Percentiles rank a stretch among this genome's conserved stretches.
phyloP scores from a whole-genome alignment of 2,329 filamentous ascomycete genomes.

The Colletotrichum viniferum region DNA sequence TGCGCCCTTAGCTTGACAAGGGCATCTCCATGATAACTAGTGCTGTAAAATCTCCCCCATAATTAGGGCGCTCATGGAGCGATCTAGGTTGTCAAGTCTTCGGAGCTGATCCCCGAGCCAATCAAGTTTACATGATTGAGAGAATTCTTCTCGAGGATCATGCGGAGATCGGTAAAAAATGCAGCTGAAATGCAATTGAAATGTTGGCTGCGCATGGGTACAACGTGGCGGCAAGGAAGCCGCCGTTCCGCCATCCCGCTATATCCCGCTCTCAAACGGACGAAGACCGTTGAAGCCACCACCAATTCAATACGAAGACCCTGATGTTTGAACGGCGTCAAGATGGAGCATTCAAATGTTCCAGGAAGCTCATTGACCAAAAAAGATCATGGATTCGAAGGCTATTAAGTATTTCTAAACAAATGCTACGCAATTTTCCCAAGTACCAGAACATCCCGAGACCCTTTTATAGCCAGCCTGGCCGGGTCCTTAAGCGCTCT shows the following conservation, averaged over 20 bases:
- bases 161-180: background rate
- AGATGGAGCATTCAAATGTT: background rate
- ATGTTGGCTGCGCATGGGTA: background rate
- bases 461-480: background rate
- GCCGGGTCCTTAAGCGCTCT: background rate
- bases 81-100: background rate
- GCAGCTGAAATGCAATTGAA: background rate
- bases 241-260: background rate
- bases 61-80: background rate
- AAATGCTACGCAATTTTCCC: background rate
- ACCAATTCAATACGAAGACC: rapidly evolving
- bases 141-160: background rate
- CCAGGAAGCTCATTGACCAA: rapidly evolving
- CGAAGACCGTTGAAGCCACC: background rate
- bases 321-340: rapidly evolving
- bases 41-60: background rate
- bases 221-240: background rate
- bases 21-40: background rate
- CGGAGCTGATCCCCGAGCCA: background rate
- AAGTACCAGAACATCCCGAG: background rate
- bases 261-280: background rate
- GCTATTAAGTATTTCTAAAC: background rate
- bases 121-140: background rate
- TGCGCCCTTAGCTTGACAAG: slow-evolving; percentile 13
- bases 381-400: background rate